phyloP scores from a whole-genome alignment of 306 rosid genomes.

The Citrullus colocynthis region DNA sequence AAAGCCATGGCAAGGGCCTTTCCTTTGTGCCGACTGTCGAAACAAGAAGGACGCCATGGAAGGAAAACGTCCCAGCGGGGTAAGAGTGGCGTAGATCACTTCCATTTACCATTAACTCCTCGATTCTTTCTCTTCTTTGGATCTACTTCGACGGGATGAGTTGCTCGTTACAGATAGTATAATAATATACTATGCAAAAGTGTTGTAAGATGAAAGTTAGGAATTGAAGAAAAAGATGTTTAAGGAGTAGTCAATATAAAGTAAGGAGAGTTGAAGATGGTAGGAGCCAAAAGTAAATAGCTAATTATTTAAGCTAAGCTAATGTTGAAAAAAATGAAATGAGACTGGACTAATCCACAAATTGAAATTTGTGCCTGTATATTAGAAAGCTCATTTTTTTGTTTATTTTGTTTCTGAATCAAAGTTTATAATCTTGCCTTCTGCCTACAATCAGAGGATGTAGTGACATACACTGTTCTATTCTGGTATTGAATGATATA shows the following conservation, averaged over 20 bases:
- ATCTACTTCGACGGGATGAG: neutral
- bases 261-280: neutral
- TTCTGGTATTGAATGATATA: neutral
- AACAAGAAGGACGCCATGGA: conserved; percentile 97
- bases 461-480: neutral
- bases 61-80: conserved; percentile 88
- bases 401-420: neutral
- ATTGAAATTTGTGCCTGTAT: neutral
- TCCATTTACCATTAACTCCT: conserved; percentile 20
- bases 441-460: neutral
- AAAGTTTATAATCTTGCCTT: neutral
- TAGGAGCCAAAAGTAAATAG: neutral
- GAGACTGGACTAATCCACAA: neutral
- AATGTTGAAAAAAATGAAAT: neutral
- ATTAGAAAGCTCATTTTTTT: neutral
- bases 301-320: conserved; percentile 2
- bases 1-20: conserved; percentile 98
- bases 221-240: neutral
- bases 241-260: neutral
- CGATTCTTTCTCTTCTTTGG: conserved; percentile 13
- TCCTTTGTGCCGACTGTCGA: conserved; percentile 76
- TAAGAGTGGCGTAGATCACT: conserved; percentile 50
- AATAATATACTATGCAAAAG: neutral
- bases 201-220: neutral
- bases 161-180: neutral